Evolutionary conservation across 1,284 basidiomycete species (phyloP).

Genomic region (Somion occarium): DNA sequence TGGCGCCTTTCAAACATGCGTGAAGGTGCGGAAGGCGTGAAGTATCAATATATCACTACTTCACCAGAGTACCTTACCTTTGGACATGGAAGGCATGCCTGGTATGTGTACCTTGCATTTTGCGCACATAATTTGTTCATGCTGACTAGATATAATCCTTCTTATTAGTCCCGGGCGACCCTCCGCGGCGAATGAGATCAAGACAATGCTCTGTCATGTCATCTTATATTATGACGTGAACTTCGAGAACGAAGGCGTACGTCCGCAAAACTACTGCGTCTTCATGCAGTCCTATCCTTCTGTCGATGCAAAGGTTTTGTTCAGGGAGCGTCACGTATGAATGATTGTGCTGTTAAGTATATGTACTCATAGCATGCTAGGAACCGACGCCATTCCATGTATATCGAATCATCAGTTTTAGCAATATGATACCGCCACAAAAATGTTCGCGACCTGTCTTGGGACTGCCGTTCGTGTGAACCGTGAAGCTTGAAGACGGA

Average conservation of each 20-base stretch:
- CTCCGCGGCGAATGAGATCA: conserved; percentile 39
- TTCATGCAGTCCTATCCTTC: conserved; percentile 10
- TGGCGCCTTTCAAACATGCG: conserved; percentile 2
- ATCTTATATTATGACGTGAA: conserved; percentile 39
- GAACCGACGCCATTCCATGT: too few relatives aligned
- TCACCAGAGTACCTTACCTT: conserved; percentile 20
- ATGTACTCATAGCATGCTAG: too few relatives aligned
- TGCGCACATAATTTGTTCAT: too few relatives aligned
- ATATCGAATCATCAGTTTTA: too few relatives aligned
- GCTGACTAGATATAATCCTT: background rate
- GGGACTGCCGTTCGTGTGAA: too few relatives aligned
- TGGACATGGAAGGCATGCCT: conserved; percentile 22
- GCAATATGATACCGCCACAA: too few relatives aligned
- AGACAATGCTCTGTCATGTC: conserved; percentile 36
- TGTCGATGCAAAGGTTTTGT: conserved; percentile 14
- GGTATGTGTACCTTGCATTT: conserved; percentile 13
- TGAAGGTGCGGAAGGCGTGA: conserved; percentile 9
- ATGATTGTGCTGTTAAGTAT: too few relatives aligned
- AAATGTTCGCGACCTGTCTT: too few relatives aligned
- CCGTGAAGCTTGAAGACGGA: too few relatives aligned
- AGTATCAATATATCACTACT: conserved; percentile 19
- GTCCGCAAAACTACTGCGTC: conserved; percentile 17
- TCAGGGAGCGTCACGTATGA: conserved; percentile 14
- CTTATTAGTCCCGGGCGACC: conserved; percentile 32
- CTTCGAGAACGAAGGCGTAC: conserved; percentile 24